Base-by-base conservation (phyloP, 495 filamentous ascomycete genomes). In the Penicillium roqueforti region DNA sequence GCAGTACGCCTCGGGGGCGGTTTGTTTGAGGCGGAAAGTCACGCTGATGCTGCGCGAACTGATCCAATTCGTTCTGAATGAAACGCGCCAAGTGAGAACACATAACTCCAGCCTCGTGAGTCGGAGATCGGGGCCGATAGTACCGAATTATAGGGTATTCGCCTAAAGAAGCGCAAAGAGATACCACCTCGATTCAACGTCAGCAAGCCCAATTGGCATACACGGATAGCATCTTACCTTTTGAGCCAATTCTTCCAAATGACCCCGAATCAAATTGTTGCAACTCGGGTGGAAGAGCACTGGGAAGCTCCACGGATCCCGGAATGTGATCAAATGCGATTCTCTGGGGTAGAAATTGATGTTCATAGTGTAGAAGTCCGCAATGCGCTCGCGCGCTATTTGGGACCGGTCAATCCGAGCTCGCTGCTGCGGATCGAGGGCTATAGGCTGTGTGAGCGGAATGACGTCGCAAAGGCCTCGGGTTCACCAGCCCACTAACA, bases 261-360 rank as follows among this genome's bases (percentile, higher is more conserved):
- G 92, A 37, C 78, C 76, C 36, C 83, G 79, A 32, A 97, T 85
- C 41, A 97, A 77, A 55, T 86, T 77, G 63, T 92, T 92, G 70
- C 95, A 97, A 44, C 78, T 81, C 10, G 93, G 92, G 66, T 97
- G 92, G 74, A 87, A 98, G 47, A 98, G 72, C 10, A 92, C 80
- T 3, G 90, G 92, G 65, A 97, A 97, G 70, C 91, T 96, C 79
- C 85, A 95, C 1, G 95, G 92, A 68, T 97, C 93, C 51, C 87
- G 79, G 57, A 97, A 95, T 1, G 90, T 96, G 56, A 96, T 75
- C 29, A 98, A 70, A 62, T 89, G 89, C 11, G 95, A 95, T 74
- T 98, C 93, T 52, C 88, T 83, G 20, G 93, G 91, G 67, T 84
- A 92, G 68, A 82, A 98, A 68, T 95, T 87, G 68, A 96, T 76